Conservation (phyloP, 2,329 filamentous ascomycete genomes). For the Fusarium musae region DNA sequence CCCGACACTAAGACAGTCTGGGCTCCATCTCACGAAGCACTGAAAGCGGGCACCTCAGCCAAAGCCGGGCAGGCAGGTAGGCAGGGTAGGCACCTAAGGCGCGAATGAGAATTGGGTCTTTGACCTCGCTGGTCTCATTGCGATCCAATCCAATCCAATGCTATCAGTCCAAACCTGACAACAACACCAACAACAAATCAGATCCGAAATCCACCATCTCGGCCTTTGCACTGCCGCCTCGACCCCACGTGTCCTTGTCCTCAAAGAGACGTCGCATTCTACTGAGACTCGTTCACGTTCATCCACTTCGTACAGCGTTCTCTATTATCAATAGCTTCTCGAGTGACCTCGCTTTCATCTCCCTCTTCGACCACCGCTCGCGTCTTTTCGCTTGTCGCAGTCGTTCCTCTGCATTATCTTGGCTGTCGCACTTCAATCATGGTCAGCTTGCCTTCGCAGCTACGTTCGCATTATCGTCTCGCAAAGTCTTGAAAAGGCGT, state of each 20-base stretch:
- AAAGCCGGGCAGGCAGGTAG: background rate
- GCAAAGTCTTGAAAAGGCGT: slow-evolving; percentile 47
- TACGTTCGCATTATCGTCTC: slow-evolving; percentile 45
- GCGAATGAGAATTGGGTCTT: slow-evolving; percentile 37
- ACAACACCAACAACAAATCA: slow-evolving; percentile 37
- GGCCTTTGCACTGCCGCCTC: slow-evolving; percentile 21
- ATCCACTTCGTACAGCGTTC: background rate
- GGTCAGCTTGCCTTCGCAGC: slow-evolving; percentile 47
- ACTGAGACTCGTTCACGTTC: background rate
- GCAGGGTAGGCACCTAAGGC: slow-evolving; percentile 26
- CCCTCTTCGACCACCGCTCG: slow-evolving; percentile 35
- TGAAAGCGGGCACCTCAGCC: slow-evolving; percentile 19
- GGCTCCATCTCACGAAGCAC: slow-evolving; percentile 19
- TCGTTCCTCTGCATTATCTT: slow-evolving; percentile 38
- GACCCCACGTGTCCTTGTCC: slow-evolving; percentile 23
- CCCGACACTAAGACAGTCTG: background rate
- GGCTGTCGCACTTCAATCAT: slow-evolving; percentile 44
- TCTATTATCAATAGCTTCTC: background rate
- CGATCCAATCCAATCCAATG: slow-evolving; percentile 28
- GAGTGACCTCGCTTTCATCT: slow-evolving; percentile 29
- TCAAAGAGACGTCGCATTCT: slow-evolving; percentile 23
- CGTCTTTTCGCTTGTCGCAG: slow-evolving; percentile 45
- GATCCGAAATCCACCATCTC: slow-evolving; percentile 10
- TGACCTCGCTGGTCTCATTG: slow-evolving; percentile 37
- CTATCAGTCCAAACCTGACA: slow-evolving; percentile 38